phyloP scores from a whole-genome alignment of 345 rosid species.

The Erodium maritimum region DNA sequence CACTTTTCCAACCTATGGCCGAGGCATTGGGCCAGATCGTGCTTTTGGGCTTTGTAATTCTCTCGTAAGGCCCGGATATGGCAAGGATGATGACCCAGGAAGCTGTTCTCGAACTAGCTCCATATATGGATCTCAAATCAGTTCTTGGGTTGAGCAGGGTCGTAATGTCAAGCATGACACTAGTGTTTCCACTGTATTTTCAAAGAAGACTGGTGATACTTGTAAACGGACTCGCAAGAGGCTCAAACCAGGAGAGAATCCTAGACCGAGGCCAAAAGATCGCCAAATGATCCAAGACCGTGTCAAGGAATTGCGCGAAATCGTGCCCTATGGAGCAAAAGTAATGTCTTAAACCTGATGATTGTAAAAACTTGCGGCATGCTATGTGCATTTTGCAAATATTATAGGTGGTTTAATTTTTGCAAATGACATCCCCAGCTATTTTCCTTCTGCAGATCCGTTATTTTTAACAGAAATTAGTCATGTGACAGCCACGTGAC shows the following conservation, averaged over 20 bases:
- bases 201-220: constrained; percentile 54
- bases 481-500: no score
- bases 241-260: constrained; percentile 84
- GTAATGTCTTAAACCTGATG: constrained; percentile 33
- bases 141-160: constrained; percentile 77
- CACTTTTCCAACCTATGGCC: constrained; percentile 22
- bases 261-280: constrained; percentile 96
- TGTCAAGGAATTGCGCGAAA: constrained; percentile 92
- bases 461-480: no score
- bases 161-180: constrained; percentile 36
- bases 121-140: constrained; percentile 58
- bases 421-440: no score
- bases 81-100: constrained; percentile 34
- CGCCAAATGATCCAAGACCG: constrained; percentile 99
- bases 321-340: constrained; percentile 87
- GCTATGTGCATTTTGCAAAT: no score
- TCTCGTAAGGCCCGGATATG: constrained; percentile 25
- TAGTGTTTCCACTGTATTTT: constrained; percentile 49
- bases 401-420: no score
- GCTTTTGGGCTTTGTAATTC: constrained; percentile 26
- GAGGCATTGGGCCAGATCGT: constrained; percentile 22
- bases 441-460: no score
- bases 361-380: no score
- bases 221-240: constrained; percentile 69
- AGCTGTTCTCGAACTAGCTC: constrained; percentile 41